These are phyloP conservation scores for Taxawa tesnikishii DNA, from an alignment of 2,329 filamentous ascomycete species.

Conservation along the genomic window DNA sequence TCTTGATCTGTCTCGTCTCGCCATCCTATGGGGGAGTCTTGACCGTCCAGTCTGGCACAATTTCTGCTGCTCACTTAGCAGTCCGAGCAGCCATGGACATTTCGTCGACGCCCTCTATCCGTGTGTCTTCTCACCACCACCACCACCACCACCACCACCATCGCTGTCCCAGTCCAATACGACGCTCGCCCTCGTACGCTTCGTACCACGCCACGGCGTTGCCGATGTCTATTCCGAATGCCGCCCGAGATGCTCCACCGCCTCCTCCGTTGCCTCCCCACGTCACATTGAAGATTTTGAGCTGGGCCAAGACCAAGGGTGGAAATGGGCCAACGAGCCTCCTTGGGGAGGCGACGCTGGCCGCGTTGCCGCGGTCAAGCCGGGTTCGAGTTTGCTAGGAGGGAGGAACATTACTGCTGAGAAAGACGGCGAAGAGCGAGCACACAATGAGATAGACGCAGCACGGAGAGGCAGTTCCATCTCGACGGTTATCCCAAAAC, in stretches of 20 bases:
- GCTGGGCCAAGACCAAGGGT: slow-evolving; percentile 47
- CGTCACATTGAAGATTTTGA: slow-evolving; percentile 41
- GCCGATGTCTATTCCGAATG: slow-evolving; percentile 50
- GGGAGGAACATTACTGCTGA: slow-evolving; percentile 8
- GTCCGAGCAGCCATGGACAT: slow-evolving; percentile 7
- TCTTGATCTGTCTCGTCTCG: no score
- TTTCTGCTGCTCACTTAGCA: no score
- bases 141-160: no score
- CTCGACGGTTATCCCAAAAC: slow-evolving; percentile 19
- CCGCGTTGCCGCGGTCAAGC: slow-evolving; percentile 31
- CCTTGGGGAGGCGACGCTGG: slow-evolving; percentile 35
- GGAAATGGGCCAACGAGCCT: slow-evolving; percentile 48
- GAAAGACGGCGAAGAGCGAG: slow-evolving; percentile 9
- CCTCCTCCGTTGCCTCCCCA: slow-evolving; percentile 55
- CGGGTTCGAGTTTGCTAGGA: slow-evolving; percentile 34
- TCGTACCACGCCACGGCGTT: slow-evolving; percentile 29
- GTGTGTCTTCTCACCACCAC: no score
- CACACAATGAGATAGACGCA: slow-evolving; percentile 16
- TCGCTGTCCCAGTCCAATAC: slow-evolving; percentile 22
- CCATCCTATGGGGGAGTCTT: no score
- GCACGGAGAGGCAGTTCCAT: slow-evolving; percentile 26
- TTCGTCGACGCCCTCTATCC: slow-evolving; percentile 19
- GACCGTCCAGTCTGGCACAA: no score
- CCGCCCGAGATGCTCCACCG: slow-evolving; percentile 38
- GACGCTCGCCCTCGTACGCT: slow-evolving; percentile 23